These are phyloP conservation scores for Cryomyces antarcticus DNA, from an alignment of 495 filamentous ascomycete genomes.

Conservation along the genomic window DNA sequence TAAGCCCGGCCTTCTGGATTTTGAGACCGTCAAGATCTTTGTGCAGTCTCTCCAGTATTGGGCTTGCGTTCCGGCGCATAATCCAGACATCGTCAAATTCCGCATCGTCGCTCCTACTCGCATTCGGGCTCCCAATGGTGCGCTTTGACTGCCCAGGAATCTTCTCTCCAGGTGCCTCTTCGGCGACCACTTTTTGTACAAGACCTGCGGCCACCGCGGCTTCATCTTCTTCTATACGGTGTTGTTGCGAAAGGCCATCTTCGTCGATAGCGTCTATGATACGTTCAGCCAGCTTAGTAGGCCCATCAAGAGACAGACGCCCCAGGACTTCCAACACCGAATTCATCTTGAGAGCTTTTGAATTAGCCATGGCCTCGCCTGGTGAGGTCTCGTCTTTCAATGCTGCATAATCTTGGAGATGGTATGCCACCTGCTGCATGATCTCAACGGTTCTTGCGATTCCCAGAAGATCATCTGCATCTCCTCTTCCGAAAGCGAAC, in stretches of 20 bases:
- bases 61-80: conserved; percentile 58
- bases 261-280: conserved; percentile 78
- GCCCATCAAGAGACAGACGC: conserved; percentile 48
- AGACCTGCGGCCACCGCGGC: conserved; percentile 43
- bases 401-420: conserved; percentile 19
- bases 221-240: conserved; percentile 51
- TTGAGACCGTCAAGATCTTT: conserved; percentile 34
- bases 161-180: conserved; percentile 33
- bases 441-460: conserved; percentile 66
- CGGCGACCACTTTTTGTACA: conserved; percentile 42
- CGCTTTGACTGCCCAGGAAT: conserved; percentile 3
- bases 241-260: conserved; percentile 64
- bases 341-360: neutral
- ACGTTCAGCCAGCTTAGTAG: conserved; percentile 40
- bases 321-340: conserved; percentile 30
- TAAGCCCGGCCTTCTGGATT: conserved; percentile 36
- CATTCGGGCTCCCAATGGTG: neutral
- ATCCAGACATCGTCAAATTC: conserved; percentile 48
- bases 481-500: conserved; percentile 78
- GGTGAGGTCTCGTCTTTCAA: neutral
- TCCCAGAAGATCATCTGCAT: conserved; percentile 76
- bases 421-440: conserved; percentile 43
- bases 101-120: neutral
- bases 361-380: neutral
- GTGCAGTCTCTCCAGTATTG: conserved; percentile 44